Evolutionary conservation across 345 rosid genomes (phyloP).

Genomic region (Combretum micranthum): DNA sequence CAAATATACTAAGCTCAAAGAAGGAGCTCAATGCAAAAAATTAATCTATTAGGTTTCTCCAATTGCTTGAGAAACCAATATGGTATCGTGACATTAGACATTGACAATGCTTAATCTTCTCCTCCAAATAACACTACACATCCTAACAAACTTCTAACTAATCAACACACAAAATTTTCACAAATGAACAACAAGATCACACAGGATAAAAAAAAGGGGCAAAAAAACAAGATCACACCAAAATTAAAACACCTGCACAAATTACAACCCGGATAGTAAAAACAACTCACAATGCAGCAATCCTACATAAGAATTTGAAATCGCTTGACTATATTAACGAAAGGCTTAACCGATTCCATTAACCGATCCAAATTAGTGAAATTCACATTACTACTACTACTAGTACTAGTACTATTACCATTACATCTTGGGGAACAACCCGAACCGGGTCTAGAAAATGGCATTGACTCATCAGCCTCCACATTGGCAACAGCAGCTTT

Average conservation of each 20-base stretch:
- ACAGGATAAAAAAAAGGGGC: no score
- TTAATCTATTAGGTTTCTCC: no score
- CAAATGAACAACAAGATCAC: not conserved
- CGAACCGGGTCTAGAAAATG: slow-evolving; percentile 29
- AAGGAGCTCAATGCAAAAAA: no score
- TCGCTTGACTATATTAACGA: slow-evolving; percentile 11
- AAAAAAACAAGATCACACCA: no score
- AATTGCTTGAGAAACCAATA: no score
- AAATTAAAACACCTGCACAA: not conserved
- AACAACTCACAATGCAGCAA: not conserved
- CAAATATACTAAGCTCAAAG: no score
- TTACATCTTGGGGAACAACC: slow-evolving; percentile 15
- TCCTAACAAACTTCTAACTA: not conserved
- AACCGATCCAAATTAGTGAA: slow-evolving; percentile 53
- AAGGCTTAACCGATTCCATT: slow-evolving; percentile 42
- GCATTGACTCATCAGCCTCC: slow-evolving; percentile 21
- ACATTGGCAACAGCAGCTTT: slow-evolving; percentile 4
- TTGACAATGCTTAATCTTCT: no score
- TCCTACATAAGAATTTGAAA: no score
- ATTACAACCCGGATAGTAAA: not conserved
- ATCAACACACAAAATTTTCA: not conserved
- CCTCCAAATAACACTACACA: not conserved
- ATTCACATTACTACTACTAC: not conserved
- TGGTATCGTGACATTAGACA: no score
- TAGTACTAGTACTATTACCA: no score